Evolutionary conservation across 768 basidiomycete species (phyloP), one percentile per base, ranked within the genome.

Genomic region (Boletus fagicola): DNA sequence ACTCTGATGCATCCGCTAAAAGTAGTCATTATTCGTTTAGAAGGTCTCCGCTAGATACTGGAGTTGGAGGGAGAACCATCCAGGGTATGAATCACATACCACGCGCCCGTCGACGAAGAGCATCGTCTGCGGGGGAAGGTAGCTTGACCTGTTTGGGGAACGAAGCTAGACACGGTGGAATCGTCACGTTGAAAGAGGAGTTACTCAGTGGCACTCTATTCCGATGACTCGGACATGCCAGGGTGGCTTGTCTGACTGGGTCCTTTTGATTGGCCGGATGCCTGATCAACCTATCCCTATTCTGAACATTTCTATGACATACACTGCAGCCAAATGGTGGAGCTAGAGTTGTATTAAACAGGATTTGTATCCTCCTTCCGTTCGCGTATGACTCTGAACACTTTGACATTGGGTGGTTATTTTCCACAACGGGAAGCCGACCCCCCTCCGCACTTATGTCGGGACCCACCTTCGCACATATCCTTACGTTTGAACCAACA

Each of bases 121-220:
- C 80, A 20, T 81, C 80, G 4, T 80, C 80, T 50, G 80, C 75
- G 11, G 79, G 77, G 26, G 80, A 81, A 64, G 62, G 65, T 43
- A 58, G 67, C 26, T 53, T 67, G 54, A 18, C 31, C 20, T 36
- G 51, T 42, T 45, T 38, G 46, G 48, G 31, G 20, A 44, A 50
- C 28, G 53, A 53, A n/a, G 26, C 50, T 9, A 28, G 51, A 16
- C 57, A 30, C 5, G 33, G 55, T 47, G 54, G 54, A 28, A 40
- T 59, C 18, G 18, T 45, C 20, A 30, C 49, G 12, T 28, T 45
- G 45, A 46, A 43, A 26, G 47, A 35, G n/a, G 50, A 42, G 13
- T 33, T 45, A 39, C 5, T 38, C 22, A 20, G 39, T 16, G 24
- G 26, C 12, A 30, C 20, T 33, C 39, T 44, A 10, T 54, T 45